Conservation (phyloP, 306 rosid genomes). For the Malus sylvestris region DNA sequence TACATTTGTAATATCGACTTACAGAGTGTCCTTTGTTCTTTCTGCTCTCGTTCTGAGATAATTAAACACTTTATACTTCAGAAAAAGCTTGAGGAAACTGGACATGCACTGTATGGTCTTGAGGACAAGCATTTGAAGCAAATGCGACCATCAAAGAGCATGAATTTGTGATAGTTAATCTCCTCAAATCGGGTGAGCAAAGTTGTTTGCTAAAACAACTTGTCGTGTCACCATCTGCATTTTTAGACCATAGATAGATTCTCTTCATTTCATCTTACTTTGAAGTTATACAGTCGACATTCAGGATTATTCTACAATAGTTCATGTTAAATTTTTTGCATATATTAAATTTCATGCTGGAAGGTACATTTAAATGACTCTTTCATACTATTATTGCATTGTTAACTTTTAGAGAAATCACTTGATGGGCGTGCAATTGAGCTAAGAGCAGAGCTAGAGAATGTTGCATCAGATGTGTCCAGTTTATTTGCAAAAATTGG, state of each 20-base stretch:
- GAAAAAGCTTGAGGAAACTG: conserved; percentile 78
- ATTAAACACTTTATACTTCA: conserved; percentile 25
- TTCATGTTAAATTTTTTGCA: too few species aligned
- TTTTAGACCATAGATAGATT: too few species aligned
- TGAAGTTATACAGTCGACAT: too few species aligned
- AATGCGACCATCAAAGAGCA: conserved; percentile 88
- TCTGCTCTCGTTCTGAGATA: conserved; percentile 14
- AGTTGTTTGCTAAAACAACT: background rate
- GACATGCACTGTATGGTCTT: conserved; percentile 60
- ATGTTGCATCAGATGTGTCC: conserved; percentile 75
- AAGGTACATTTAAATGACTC: background rate
- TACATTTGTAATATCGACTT: background rate
- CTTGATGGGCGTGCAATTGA: conserved; percentile 79
- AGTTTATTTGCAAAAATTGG: too few species aligned
- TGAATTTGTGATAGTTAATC: conserved; percentile 84
- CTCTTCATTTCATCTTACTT: too few species aligned
- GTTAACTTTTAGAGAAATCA: conserved; percentile 55
- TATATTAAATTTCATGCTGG: background rate
- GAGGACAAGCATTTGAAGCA: conserved; percentile 75
- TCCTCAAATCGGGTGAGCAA: conserved; percentile 69
- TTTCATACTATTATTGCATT: background rate
- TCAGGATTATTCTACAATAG: too few species aligned
- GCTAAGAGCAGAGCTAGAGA: conserved; percentile 83
- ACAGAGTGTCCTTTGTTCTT: background rate
- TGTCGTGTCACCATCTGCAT: background rate